A percentile compares a stretch with the other conserved stretches of the same genome.
Evolutionary conservation across 129 eudicot species (phyloP).

Genomic region (Flaveria trinervia): DNA sequence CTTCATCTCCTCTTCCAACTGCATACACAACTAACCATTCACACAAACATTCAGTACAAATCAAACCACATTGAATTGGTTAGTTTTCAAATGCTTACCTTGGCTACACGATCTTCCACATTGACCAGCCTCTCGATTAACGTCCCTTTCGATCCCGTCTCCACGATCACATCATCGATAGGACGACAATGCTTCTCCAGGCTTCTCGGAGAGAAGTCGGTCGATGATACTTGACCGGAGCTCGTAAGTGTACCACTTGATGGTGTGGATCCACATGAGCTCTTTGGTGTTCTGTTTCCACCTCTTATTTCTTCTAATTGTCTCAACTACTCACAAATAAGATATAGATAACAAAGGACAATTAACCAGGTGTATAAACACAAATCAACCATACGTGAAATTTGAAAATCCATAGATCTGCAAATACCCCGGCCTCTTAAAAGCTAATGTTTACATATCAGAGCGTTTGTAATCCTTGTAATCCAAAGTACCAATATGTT

Average conservation of each 20-base stretch:
- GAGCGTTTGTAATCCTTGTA: no score
- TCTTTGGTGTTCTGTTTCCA: constrained; percentile 53
- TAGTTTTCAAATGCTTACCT: constrained; percentile 34
- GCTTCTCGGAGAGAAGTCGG: constrained; percentile 24
- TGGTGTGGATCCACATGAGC: constrained; percentile 65
- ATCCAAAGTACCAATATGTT: no score
- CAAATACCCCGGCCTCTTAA: no score
- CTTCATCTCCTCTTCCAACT: constrained; percentile 41
- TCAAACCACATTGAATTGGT: no score
- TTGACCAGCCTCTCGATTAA: constrained; percentile 52
- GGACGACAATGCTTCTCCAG: constrained; percentile 78
- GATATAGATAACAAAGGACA: no score
- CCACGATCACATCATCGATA: constrained; percentile 59
- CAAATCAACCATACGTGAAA: no score
- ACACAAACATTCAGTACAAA: not conserved
- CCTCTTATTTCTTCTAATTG: constrained; percentile 58
- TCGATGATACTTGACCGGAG: constrained; percentile 23
- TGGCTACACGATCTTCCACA: constrained; percentile 70
- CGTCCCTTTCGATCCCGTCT: constrained; percentile 60
- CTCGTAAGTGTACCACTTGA: no score
- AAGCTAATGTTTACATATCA: no score
- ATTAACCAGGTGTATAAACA: no score
- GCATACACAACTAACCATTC: constrained; percentile 45
- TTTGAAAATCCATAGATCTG: no score
- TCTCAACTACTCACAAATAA: constrained; percentile 39